Evolutionary conservation across 768 basidiomycete genomes (phyloP).

Genomic region (Lactifluus pinguis): DNA sequence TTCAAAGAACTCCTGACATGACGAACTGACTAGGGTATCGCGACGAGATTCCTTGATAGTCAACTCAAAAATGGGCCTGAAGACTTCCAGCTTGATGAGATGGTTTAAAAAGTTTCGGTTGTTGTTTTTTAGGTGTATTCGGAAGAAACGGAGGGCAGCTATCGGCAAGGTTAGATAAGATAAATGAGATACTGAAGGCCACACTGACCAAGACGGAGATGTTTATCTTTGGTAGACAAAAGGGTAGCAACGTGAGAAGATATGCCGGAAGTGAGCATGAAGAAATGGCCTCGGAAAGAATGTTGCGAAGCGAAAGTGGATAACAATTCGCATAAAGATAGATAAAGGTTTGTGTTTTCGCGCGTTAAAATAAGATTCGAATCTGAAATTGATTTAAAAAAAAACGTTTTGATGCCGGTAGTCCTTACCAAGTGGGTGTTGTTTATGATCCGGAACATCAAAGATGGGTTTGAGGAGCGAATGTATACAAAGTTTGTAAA

Average conservation of each 20-base stretch:
- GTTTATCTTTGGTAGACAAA: constrained; percentile 79
- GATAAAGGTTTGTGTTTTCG: constrained; percentile 74
- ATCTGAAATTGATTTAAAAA: constrained; percentile 29
- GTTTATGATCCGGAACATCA: constrained; percentile 62
- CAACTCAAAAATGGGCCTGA: constrained; percentile 76
- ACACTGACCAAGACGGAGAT: constrained; percentile 79
- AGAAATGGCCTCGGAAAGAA: constrained; percentile 86
- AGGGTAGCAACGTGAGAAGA: constrained; percentile 66
- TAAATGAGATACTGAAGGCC: constrained; percentile 4
- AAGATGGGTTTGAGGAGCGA: constrained; percentile 73
- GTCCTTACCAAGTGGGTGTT: constrained; percentile 22
- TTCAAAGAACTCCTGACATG: constrained; percentile 95
- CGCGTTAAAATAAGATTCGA: constrained; percentile 48
- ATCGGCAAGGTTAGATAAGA: neutral
- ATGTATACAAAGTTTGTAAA: constrained; percentile 78
- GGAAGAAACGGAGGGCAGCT: constrained; percentile 93
- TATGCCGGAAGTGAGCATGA: constrained; percentile 74
- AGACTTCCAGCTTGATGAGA: constrained; percentile 75
- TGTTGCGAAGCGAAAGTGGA: constrained; percentile 86
- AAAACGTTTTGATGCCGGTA: neutral
- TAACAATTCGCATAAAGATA: constrained; percentile 86
- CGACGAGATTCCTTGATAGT: constrained; percentile 74
- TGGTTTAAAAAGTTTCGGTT: constrained; percentile 68
- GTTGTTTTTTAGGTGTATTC: constrained; percentile 71
- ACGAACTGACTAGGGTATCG: constrained; percentile 90